A percentile compares a stretch with the other conserved stretches of the same genome.
Conservation (phyloP, 140 eudicot species). For the Stevia rebaudiana region DNA sequence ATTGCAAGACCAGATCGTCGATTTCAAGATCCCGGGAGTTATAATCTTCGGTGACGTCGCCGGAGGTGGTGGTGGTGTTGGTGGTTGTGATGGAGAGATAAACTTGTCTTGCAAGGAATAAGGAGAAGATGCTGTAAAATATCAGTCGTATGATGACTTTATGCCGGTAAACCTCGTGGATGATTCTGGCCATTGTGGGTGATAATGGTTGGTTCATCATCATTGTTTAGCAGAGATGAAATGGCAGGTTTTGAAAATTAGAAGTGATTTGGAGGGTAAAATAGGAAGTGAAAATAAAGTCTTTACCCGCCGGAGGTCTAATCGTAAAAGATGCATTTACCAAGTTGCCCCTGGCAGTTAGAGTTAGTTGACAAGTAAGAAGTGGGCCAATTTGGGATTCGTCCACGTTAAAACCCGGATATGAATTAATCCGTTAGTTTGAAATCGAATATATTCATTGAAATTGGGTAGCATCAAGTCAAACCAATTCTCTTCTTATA, state of each 20-base stretch:
- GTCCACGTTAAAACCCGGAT: too few relatives aligned
- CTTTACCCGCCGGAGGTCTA: not conserved
- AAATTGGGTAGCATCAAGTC: too few relatives aligned
- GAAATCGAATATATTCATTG: too few relatives aligned
- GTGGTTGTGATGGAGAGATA: conserved; percentile 37
- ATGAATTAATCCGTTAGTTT: too few relatives aligned
- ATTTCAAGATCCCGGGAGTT: not conserved
- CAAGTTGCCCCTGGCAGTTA: conserved; percentile 8
- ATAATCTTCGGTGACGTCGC: not conserved
- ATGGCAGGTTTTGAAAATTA: not conserved
- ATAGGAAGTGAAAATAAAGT: too few relatives aligned
- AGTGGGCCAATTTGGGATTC: not conserved
- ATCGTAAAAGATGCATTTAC: not conserved
- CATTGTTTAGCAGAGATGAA: not conserved
- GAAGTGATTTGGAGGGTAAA: not conserved
- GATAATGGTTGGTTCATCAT: not conserved
- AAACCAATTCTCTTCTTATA: too few relatives aligned
- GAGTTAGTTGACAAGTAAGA: not conserved
- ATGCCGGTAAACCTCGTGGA: conserved; percentile 17
- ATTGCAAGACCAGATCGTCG: conserved; percentile 16
- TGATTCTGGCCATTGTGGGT: conserved; percentile 7
- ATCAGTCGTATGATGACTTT: conserved; percentile 34
- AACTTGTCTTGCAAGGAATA: conserved; percentile 33
- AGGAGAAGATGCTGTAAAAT: conserved; percentile 31
- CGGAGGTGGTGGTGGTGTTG: conserved; percentile 24